These are phyloP conservation scores for Metschnikowia cerradonensis DNA, from an alignment of 805 yeast genomes.

Conservation along the genomic window DNA sequence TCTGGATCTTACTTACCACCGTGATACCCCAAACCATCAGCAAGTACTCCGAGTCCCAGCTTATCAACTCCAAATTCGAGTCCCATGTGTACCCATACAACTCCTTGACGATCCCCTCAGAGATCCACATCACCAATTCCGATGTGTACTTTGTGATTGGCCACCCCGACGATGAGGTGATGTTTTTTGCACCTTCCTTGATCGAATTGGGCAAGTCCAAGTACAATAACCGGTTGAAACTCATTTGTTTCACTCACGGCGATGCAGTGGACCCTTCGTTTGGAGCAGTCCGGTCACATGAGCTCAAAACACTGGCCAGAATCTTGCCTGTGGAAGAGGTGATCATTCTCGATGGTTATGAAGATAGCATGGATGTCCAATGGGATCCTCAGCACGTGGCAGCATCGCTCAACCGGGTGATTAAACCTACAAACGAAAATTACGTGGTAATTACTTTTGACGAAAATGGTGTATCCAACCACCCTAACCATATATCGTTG, in stretches of 20 bases:
- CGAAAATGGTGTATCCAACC: constrained; percentile 73
- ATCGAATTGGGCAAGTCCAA: constrained; percentile 45
- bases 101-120: constrained; percentile 34
- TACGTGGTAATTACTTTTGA: constrained; percentile 72
- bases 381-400: constrained; percentile 58
- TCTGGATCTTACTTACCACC: constrained; percentile 40
- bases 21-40: constrained; percentile 34
- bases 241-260: constrained; percentile 76
- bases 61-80: constrained; percentile 24
- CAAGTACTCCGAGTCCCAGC: constrained; percentile 27
- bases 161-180: constrained; percentile 98
- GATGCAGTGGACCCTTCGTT: constrained; percentile 59
- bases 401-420: constrained; percentile 28
- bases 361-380: constrained; percentile 61
- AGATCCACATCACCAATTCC: constrained; percentile 29
- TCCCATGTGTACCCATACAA: constrained; percentile 30
- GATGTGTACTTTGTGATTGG: constrained; percentile 63
- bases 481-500: constrained; percentile 78
- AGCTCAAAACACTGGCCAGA: constrained; percentile 52
- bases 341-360: constrained; percentile 39
- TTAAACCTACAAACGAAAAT: constrained; percentile 13
- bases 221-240: constrained; percentile 47
- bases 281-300: constrained; percentile 60
- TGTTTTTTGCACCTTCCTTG: constrained; percentile 89
- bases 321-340: constrained; percentile 52